phyloP scores from a whole-genome alignment of 2,329 filamentous ascomycete species.

The Fonsecaea nubica region DNA sequence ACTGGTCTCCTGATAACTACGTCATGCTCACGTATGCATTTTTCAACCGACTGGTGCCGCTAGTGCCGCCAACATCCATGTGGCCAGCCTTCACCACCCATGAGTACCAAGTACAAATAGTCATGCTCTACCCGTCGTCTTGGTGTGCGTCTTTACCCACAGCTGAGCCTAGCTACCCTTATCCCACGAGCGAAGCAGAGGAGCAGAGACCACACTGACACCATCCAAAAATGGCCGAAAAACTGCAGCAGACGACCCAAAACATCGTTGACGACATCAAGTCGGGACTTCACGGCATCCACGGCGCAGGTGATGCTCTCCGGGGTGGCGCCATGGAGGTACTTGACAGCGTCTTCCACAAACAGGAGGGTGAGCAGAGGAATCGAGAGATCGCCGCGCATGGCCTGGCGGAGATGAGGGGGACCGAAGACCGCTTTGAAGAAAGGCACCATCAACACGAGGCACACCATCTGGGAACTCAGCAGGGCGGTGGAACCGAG shows the following conservation, averaged over 20 bases:
- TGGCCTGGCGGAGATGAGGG: slow-evolving; percentile 39
- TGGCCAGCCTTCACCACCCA: background rate
- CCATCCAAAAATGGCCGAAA: slow-evolving; percentile 14
- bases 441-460: background rate
- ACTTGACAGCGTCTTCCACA: slow-evolving; percentile 49
- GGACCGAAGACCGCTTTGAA: slow-evolving; percentile 15
- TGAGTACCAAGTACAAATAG: slow-evolving; percentile 3
- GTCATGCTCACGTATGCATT: slow-evolving; percentile 9
- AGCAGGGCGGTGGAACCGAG: background rate
- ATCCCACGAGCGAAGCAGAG: background rate
- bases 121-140: background rate
- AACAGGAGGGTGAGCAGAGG: slow-evolving; percentile 45
- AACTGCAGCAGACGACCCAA: slow-evolving; percentile 17
- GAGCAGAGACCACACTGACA: background rate
- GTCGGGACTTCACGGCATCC: slow-evolving; percentile 31
- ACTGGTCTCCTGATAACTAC: slow-evolving; percentile 3
- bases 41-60: background rate
- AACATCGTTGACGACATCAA: slow-evolving; percentile 22
- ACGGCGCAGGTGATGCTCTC: slow-evolving; percentile 52
- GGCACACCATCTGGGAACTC: background rate
- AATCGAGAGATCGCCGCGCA: slow-evolving; percentile 48
- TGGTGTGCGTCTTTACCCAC: background rate
- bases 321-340: slow-evolving; percentile 49
- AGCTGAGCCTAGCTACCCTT: background rate
- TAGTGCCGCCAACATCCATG: background rate